Percentiles rank a stretch among this genome's conserved stretches.
Conservation (phyloP, 208 protist genomes). For the Crithidia sp. region DNA sequence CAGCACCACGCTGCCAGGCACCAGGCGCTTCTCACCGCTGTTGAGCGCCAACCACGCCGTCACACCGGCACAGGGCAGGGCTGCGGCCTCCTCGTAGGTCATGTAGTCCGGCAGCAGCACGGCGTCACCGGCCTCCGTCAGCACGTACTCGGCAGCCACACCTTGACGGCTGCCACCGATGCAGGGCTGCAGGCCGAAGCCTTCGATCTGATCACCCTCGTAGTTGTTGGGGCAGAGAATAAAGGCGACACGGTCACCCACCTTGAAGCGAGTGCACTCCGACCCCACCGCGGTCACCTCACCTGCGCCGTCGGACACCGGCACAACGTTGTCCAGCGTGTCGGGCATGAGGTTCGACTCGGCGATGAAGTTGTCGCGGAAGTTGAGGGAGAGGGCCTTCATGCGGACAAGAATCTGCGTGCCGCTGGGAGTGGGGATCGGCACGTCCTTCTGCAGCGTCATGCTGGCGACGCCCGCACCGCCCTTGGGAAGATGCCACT, state of each 20-base stretch:
- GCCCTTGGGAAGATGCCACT: slow-evolving; percentile 40
- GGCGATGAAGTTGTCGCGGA: slow-evolving; percentile 33
- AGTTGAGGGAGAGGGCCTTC: slow-evolving; percentile 36
- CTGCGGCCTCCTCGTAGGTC: slow-evolving; percentile 36
- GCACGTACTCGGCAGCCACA: slow-evolving; percentile 35
- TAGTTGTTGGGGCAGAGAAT: slow-evolving; percentile 20
- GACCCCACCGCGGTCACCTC: slow-evolving; percentile 26
- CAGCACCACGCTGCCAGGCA: slow-evolving; percentile 35
- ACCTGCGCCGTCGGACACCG: slow-evolving; percentile 32
- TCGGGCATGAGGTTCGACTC: slow-evolving; percentile 14
- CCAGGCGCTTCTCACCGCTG: slow-evolving; percentile 28
- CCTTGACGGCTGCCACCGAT: slow-evolving; percentile 31
- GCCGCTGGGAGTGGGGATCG: slow-evolving; percentile 20
- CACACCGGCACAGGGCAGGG: slow-evolving; percentile 35
- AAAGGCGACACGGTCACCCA: slow-evolving; percentile 37
- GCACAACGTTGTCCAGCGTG: slow-evolving; percentile 27
- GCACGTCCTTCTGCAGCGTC: slow-evolving; percentile 16
- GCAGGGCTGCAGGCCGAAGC: slow-evolving; percentile 27
- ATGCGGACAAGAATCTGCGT: slow-evolving; percentile 31
- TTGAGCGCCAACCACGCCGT: slow-evolving; percentile 41
- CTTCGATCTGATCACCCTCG: slow-evolving; percentile 30
- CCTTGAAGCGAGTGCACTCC: slow-evolving; percentile 16
- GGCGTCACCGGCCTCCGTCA: slow-evolving; percentile 20
- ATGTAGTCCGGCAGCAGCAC: slow-evolving; percentile 28
- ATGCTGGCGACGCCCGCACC: slow-evolving; percentile 28